A percentile compares a stretch with the other conserved stretches of the same genome.
Evolutionary conservation across 225 moss, liverwort and hornwort genomes (phyloP).

Genomic region (Marchantia polymorpha): DNA sequence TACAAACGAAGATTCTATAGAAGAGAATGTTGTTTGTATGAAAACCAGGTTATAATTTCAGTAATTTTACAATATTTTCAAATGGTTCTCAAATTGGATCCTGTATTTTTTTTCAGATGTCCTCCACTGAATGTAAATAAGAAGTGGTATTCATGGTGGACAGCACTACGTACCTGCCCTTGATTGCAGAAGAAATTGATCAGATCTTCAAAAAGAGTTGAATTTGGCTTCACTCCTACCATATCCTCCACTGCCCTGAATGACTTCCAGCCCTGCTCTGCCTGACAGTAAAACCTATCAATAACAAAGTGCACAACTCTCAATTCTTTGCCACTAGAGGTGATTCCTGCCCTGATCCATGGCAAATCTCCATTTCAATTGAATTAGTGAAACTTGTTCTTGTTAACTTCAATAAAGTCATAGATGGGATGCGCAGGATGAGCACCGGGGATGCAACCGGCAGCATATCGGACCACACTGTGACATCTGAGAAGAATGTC

Average conservation of each 20-base stretch:
- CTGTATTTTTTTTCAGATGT: background rate
- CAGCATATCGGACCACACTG: background rate
- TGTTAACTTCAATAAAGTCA: background rate
- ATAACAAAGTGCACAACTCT: background rate
- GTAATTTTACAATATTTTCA: background rate
- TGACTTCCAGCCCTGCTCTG: background rate
- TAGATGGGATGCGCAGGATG: background rate
- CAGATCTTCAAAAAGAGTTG: background rate
- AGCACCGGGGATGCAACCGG: background rate
- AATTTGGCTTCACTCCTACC: slow-evolving; percentile 1
- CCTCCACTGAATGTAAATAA: background rate
- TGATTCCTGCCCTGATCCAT: background rate
- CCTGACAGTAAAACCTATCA: slow-evolving; percentile 2
- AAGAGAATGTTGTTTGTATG: background rate
- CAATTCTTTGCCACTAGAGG: background rate
- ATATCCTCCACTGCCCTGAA: slow-evolving; percentile 12
- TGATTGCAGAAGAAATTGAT: slow-evolving; percentile 14
- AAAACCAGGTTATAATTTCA: background rate
- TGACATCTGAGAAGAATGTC: too few relatives aligned
- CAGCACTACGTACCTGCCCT: slow-evolving; percentile 17
- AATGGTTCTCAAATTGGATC: background rate
- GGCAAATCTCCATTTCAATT: background rate
- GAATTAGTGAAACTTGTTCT: too few relatives aligned
- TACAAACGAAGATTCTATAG: too few relatives aligned
- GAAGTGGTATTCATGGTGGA: too few relatives aligned